phyloP scores from a whole-genome alignment of 768 basidiomycete species.

The Boletellus sp. region DNA sequence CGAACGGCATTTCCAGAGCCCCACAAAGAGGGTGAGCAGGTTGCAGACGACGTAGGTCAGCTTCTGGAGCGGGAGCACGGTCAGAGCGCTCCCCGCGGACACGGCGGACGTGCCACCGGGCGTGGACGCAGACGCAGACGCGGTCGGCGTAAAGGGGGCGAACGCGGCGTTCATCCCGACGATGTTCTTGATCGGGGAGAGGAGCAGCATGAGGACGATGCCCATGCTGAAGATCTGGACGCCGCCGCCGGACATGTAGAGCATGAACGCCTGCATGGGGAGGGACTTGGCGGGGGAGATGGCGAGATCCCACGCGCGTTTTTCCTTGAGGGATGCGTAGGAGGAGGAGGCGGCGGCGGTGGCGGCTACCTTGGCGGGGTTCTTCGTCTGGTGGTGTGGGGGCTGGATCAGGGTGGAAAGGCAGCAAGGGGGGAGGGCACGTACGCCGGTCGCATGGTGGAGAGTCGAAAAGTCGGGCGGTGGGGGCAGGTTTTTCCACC shows the following conservation, averaged over 20 bases:
- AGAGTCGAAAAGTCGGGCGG: slow-evolving; percentile 65
- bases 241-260: slow-evolving; percentile 96
- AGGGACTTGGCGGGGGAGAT: slow-evolving; percentile 82
- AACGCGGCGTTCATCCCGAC: slow-evolving; percentile 76
- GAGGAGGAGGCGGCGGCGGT: slow-evolving; percentile 47
- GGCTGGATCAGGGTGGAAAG: neutral
- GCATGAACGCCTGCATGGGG: slow-evolving; percentile 97
- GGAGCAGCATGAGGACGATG: slow-evolving; percentile 89
- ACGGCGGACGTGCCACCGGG: no score
- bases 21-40: slow-evolving; percentile 72
- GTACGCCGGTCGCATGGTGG: slow-evolving; percentile 26
- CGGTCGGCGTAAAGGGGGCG: slow-evolving; percentile 58
- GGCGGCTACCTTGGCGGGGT: slow-evolving; percentile 33
- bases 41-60: slow-evolving; percentile 70
- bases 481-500: slow-evolving; percentile 61
- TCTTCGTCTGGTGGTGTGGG: slow-evolving; percentile 39
- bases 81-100: slow-evolving; percentile 6
- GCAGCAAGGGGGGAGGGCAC: neutral
- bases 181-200: slow-evolving; percentile 82
- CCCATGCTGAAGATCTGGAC: slow-evolving; percentile 98
- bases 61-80: slow-evolving; percentile 67
- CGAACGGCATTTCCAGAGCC: slow-evolving; percentile 87
- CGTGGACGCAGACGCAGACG: slow-evolving; percentile 28
- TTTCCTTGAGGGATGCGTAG: slow-evolving; percentile 67
- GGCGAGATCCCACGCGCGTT: slow-evolving; percentile 84